Percentiles rank a stretch among this genome's conserved stretches.
These are phyloP conservation scores for Curvularia verruculosa DNA, from an alignment of 2,329 filamentous ascomycete genomes.

Conservation along the genomic window DNA sequence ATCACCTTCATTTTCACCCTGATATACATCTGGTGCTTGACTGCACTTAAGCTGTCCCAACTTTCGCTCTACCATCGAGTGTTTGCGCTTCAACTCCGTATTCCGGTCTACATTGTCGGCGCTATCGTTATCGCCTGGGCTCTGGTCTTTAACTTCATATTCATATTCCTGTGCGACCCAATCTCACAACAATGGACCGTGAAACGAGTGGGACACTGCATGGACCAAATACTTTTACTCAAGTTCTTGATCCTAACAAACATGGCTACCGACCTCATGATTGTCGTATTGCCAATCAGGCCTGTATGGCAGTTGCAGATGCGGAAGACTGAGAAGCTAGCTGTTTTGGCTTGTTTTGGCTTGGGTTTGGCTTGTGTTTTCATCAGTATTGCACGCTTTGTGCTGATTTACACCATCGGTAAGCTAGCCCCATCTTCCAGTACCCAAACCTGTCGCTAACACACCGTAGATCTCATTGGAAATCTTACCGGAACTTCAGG, in stretches of 20 bases:
- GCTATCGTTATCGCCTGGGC: slow-evolving; percentile 27
- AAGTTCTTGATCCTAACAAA: slow-evolving; percentile 29
- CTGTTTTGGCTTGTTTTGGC: slow-evolving; percentile 29
- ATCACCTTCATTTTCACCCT: slow-evolving; percentile 30
- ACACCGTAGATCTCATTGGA: slow-evolving; percentile 21
- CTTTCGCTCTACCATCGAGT: slow-evolving; percentile 30
- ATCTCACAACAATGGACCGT: slow-evolving; percentile 33
- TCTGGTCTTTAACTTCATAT: slow-evolving; percentile 31
- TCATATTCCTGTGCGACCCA: slow-evolving; percentile 32
- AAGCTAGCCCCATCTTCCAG: not conserved
- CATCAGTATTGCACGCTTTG: slow-evolving; percentile 31
- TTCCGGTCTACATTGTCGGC: slow-evolving; percentile 22
- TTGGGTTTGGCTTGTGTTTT: slow-evolving; percentile 26
- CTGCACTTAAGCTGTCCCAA: slow-evolving; percentile 29
- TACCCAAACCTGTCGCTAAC: not conserved
- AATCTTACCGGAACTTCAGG: slow-evolving; percentile 31
- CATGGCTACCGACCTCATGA: slow-evolving; percentile 24
- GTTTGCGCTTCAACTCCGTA: slow-evolving; percentile 17
- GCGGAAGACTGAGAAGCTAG: slow-evolving; percentile 32
- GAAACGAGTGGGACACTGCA: slow-evolving; percentile 27
- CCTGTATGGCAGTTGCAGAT: slow-evolving; percentile 30
- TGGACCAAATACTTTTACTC: slow-evolving; percentile 31
- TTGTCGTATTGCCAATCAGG: slow-evolving; percentile 23
- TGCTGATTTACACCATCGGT: slow-evolving; percentile 29
- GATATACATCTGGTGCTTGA: slow-evolving; percentile 30